Conservation (phyloP, 2,329 filamentous ascomycete genomes). For the Aspergillus viridinutans region DNA sequence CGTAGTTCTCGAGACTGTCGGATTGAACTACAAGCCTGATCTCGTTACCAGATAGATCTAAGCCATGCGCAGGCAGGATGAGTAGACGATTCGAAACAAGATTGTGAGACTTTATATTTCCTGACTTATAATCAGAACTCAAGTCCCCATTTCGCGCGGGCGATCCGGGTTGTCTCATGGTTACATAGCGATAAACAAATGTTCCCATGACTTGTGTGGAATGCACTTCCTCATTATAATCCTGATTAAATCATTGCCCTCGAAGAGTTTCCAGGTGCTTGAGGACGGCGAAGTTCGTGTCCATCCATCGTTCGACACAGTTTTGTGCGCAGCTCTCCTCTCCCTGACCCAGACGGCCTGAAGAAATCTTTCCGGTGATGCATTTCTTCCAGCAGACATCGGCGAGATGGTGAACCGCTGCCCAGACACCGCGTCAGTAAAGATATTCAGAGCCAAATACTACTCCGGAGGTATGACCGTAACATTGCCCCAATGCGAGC, state of each 20-base stretch:
- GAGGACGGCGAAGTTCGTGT: constrained; percentile 79
- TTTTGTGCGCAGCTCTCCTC: constrained; percentile 86
- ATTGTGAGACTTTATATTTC: background rate
- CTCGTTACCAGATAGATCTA: background rate
- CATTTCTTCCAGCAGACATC: constrained; percentile 96
- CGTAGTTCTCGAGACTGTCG: background rate
- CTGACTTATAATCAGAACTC: background rate
- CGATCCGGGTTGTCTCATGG: background rate
- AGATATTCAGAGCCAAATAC: background rate
- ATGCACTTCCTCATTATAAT: constrained; percentile 4
- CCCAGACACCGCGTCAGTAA: constrained; percentile 8
- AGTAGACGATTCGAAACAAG: background rate
- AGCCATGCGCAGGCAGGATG: background rate
- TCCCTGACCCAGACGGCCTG: constrained; percentile 65
- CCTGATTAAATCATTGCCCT: constrained; percentile 26
- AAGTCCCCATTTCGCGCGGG: background rate
- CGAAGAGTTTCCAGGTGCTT: constrained; percentile 71
- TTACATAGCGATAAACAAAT: background rate
- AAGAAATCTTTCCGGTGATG: constrained; percentile 68
- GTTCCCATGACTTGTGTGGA: constrained; percentile 2
- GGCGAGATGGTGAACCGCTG: constrained; percentile 62
- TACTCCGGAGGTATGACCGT: background rate
- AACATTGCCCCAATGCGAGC: background rate
- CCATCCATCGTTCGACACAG: constrained; percentile 91
- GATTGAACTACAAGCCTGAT: background rate